Conservation (phyloP, 768 basidiomycete genomes). For the Tremella yokohamensis region DNA sequence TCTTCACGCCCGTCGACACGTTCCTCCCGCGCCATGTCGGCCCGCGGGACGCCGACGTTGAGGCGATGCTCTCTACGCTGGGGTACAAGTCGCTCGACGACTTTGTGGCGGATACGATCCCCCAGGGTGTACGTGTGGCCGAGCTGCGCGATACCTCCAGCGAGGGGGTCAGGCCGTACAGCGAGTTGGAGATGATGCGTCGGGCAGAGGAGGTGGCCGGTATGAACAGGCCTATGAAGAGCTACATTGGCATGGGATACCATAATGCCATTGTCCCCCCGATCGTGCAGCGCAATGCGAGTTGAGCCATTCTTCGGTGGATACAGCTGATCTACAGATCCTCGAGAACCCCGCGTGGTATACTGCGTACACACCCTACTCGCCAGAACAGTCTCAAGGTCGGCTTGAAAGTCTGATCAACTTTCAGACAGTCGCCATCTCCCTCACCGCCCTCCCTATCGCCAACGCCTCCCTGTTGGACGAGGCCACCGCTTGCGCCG, state of each 20-base stretch:
- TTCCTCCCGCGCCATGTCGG: slow-evolving; percentile 90
- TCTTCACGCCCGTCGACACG: slow-evolving; percentile 82
- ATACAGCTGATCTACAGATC: slow-evolving; percentile 23
- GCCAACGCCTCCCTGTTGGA: slow-evolving; percentile 94
- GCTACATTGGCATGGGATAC: slow-evolving; percentile 98
- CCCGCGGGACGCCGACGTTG: slow-evolving; percentile 75
- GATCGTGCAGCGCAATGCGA: slow-evolving; percentile 77
- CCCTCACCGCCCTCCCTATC: slow-evolving; percentile 88
- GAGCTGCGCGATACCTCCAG: slow-evolving; percentile 59
- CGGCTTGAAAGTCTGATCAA: slow-evolving; percentile 95
- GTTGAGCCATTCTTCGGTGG: slow-evolving; percentile 14
- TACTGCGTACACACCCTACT: slow-evolving; percentile 92
- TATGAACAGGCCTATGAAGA: slow-evolving; percentile 77
- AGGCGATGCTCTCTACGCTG: slow-evolving; percentile 73
- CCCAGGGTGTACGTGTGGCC: slow-evolving; percentile 71
- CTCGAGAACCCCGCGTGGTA: slow-evolving; percentile 96
- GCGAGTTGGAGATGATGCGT: slow-evolving; percentile 76
- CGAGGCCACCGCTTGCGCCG: slow-evolving; percentile 90
- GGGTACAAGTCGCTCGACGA: slow-evolving; percentile 85
- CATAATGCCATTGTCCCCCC: slow-evolving; percentile 92
- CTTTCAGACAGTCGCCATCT: slow-evolving; percentile 93
- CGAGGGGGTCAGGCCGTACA: slow-evolving; percentile 64
- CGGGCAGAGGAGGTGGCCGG: slow-evolving; percentile 72
- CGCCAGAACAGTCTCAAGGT: slow-evolving; percentile 98
- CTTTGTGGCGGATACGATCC: slow-evolving; percentile 79